Base-by-base conservation (phyloP, 176 grass and related monocot species). In the Hsuehochloa calcarea region DNA sequence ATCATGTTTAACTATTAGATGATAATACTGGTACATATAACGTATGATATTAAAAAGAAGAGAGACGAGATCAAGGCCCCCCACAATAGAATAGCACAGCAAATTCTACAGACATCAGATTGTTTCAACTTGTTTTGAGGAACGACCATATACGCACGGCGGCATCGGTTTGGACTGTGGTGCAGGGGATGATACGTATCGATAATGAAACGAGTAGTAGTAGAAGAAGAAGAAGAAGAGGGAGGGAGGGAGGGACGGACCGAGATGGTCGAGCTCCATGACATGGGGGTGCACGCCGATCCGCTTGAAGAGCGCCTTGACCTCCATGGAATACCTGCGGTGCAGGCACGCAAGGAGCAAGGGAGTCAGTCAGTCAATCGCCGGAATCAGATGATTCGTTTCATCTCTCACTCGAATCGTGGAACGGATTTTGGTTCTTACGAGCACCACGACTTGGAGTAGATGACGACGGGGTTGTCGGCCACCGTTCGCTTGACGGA, bases 391-490 rank as follows among this genome's bases (percentile, higher is more conserved):
- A 29, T 2, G 14, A 51, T 16, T 5, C 3, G 49, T 51, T 51
- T 19, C 11, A 51, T 54, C 17, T 54, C 51, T 20, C 11, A 12
- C 17, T 20, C 51, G 38, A 86, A 66, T 74, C 68, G 40, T 46
- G 59, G 59, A 64, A 47, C 40, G 70, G 68, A 4, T 19, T 56
- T 19, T 19, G 29, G 65, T 44, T 75, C 92, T 95, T 89, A 98
- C 95, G 89, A 98, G 85, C 95, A 98, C 95, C 95, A 95, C 5
- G 90, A 92, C 85, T 98, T 95, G 87, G 93, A 98, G 83, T 93
- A 98, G 87, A 98, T 90, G 70, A 98, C 93, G 34, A 95, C 56
- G 73, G 91, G 93, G 85, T 93, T 87, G 27, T 92, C 93, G 4
- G 80, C 56, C 66, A 92, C 70, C 70, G 91, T 98, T 64, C 74